These are phyloP conservation scores for Carex arenaria DNA, from an alignment of 202 grass and related monocot species.

Conservation along the genomic window DNA sequence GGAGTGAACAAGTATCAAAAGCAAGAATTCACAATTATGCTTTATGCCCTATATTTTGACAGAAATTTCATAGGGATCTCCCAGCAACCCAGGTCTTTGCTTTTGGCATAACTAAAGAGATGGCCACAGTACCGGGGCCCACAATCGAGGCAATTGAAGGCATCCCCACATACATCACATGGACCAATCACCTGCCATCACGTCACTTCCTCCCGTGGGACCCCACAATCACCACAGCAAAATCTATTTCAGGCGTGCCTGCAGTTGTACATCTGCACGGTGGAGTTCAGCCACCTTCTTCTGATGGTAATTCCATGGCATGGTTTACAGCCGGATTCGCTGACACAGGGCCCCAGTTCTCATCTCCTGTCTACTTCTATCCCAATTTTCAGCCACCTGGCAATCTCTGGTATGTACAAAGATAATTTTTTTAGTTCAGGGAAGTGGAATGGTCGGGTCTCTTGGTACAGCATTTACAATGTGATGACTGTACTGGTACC, in stretches of 20 bases:
- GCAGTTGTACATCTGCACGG: slow-evolving; percentile 89
- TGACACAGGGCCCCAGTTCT: slow-evolving; percentile 39
- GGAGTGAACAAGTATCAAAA: not conserved
- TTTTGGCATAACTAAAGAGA: slow-evolving; percentile 34
- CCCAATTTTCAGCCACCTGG: slow-evolving; percentile 68
- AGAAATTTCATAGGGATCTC: slow-evolving; percentile 89
- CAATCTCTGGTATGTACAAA: slow-evolving; percentile 49
- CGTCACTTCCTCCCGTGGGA: slow-evolving; percentile 75
- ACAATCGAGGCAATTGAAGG: slow-evolving; percentile 59
- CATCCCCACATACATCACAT: slow-evolving; percentile 54
- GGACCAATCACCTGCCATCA: slow-evolving; percentile 62
- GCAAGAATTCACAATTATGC: not conserved
- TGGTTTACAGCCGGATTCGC: slow-evolving; percentile 56
- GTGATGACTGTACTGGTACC: not conserved
- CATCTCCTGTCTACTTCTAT: slow-evolving; percentile 38
- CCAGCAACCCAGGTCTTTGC: slow-evolving; percentile 62
- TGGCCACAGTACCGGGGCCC: slow-evolving; percentile 58
- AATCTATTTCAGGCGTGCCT: slow-evolving; percentile 34
- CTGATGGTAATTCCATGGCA: slow-evolving; percentile 60
- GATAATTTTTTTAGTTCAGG: not conserved
- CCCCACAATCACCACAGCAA: slow-evolving; percentile 26
- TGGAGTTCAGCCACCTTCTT: slow-evolving; percentile 67
- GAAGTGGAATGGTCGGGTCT: not conserved
- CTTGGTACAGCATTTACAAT: not conserved
- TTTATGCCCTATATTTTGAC: not conserved